Base-by-base conservation (phyloP, 2,329 filamentous ascomycete genomes). In the Cryphonectria nitschkei region DNA sequence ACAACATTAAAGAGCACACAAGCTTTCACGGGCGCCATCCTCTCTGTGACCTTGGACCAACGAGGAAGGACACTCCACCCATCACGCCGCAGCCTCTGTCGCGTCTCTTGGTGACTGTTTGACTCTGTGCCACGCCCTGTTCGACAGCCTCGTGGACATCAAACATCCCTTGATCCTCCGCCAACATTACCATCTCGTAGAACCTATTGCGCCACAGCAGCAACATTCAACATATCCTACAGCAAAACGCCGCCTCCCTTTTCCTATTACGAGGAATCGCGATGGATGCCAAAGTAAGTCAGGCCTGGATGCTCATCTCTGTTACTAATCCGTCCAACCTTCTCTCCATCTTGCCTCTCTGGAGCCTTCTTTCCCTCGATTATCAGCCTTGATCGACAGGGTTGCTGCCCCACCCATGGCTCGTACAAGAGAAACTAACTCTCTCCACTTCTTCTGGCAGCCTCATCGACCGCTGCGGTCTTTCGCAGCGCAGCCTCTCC, bases 391-490 rank as follows among this genome's bases (percentile, higher is more conserved):
- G 9, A n/a, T 39, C 64, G 66, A 67, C 29, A 67, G 39, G 66
- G 54, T 46, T 46, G 58, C 60, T 60, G 58, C 61, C 70, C 69
- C 58, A 46, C 56, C 32, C 14, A 32, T 32, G 39, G n/a, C 19
- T 41, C 29, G 32, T 43, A 58, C 62, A 43, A 43, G 26, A 60
- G 34, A 69, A 39, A 60, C 70, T 74, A 60, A 68, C 72, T 41
- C n/a, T 52, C 26, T n/a, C 68, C 6, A 67, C 62, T 75, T 76
- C 71, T 73, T 74, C 69, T 66, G 67, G 68, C 74, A 95, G 93
- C 92, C 93, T 73, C 91, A 92, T 80, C 88, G 92, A 81, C 88
- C 87, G 76, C 75, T 84, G 75, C 87, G 89, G 78, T 80, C 83
- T 64, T 81, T 90, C n/a, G 69, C 74, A 29, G 52, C 68, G 41